Conservation (phyloP, 2,329 filamentous ascomycete species). For the Cladosporium sphaerospermum region DNA sequence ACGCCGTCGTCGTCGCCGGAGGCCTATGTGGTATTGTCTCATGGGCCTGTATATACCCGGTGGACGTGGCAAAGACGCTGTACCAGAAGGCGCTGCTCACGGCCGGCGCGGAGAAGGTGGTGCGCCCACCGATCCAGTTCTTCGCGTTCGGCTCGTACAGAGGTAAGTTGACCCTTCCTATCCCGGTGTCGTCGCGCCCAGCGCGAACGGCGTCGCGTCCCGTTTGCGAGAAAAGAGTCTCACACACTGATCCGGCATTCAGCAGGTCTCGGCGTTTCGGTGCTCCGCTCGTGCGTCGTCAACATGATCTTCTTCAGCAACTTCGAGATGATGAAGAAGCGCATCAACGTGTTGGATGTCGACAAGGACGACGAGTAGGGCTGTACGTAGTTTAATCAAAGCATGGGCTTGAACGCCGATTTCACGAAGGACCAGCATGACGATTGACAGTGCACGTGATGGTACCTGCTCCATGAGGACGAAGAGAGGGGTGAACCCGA, state of each 20-base stretch:
- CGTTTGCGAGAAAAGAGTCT: too few species aligned
- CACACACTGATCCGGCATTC: background rate
- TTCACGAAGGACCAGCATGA: too few species aligned
- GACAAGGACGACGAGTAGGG: background rate
- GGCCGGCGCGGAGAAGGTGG: conserved; percentile 50
- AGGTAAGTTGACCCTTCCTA: conserved; percentile 38
- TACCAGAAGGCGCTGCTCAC: conserved; percentile 78
- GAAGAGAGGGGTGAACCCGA: too few species aligned
- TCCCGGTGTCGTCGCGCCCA: too few species aligned
- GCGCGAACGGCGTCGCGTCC: too few species aligned
- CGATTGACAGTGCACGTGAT: too few species aligned
- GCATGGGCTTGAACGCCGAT: too few species aligned
- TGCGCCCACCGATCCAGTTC: conserved; percentile 65
- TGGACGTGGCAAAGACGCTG: conserved; percentile 78
- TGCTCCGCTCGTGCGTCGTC: conserved; percentile 73
- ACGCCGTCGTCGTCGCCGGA: conserved; percentile 71
- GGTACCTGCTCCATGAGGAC: too few species aligned
- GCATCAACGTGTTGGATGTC: conserved; percentile 35
- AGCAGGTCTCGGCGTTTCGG: conserved; percentile 64
- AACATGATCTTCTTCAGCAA: conserved; percentile 88
- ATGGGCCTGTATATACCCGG: conserved; percentile 64
- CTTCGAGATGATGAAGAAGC: conserved; percentile 73
- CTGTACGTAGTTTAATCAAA: too few species aligned
- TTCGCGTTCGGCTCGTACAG: conserved; percentile 75
- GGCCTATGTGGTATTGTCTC: conserved; percentile 77